Conservation (phyloP, 768 basidiomycete species). For the Leccinellum luteum region DNA sequence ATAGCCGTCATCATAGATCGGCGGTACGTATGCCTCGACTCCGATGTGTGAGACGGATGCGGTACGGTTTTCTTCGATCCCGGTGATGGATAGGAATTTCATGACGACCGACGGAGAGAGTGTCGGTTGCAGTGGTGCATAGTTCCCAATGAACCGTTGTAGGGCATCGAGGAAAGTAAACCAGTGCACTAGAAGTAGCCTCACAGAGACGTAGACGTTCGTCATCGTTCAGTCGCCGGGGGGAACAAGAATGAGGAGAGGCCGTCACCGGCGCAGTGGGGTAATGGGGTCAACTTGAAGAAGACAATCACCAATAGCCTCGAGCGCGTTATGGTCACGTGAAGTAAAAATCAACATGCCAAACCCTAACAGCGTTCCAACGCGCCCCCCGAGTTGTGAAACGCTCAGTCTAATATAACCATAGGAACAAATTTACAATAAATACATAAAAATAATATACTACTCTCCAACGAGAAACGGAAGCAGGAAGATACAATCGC, state of each 20-base stretch:
- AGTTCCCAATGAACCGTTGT: constrained; percentile 8
- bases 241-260: neutral
- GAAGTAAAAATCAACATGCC: constrained; percentile 18
- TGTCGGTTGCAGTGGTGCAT: constrained; percentile 6
- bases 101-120: neutral
- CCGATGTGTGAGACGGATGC: neutral
- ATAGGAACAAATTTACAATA: too few species aligned
- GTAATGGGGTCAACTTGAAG: too few species aligned
- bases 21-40: neutral
- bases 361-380: too few species aligned
- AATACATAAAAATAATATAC: neutral
- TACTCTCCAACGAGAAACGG: neutral
- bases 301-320: too few species aligned
- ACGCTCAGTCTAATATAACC: too few species aligned
- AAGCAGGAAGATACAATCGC: too few species aligned
- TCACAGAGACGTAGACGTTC: constrained; percentile 3
- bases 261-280: too few species aligned
- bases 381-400: too few species aligned
- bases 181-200: constrained; percentile 13
- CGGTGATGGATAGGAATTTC: too few species aligned
- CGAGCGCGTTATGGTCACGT: constrained; percentile 21
- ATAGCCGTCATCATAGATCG: neutral
- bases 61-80: constrained; percentile 1
- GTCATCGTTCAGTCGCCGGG: neutral
- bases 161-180: constrained; percentile 12